Conservation (phyloP, 345 rosid species). For the Brassica rapa region DNA sequence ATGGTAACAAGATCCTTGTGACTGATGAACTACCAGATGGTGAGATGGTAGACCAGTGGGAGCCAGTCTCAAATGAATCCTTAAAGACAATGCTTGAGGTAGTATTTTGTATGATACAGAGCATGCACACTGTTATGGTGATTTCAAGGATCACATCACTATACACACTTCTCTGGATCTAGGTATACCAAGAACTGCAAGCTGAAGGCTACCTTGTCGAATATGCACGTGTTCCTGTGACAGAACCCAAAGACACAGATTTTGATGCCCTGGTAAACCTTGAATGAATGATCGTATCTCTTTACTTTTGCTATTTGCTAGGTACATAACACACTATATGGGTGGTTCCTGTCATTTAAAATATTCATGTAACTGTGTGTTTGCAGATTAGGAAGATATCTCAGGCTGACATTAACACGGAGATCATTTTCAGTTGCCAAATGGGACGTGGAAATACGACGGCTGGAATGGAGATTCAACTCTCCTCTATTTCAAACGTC, state of each 20-base stretch:
- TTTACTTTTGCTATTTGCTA: slow-evolving; percentile 19
- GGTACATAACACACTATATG: not conserved
- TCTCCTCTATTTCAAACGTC: slow-evolving; percentile 78
- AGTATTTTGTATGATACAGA: too few relatives aligned
- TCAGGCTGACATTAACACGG: slow-evolving; percentile 60
- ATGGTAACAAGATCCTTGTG: too few relatives aligned
- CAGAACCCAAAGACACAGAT: slow-evolving; percentile 87
- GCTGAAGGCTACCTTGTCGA: slow-evolving; percentile 74
- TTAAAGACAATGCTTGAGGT: too few relatives aligned
- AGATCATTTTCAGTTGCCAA: slow-evolving; percentile 89
- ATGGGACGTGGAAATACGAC: slow-evolving; percentile 98
- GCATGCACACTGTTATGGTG: too few relatives aligned
- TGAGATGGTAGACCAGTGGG: too few relatives aligned
- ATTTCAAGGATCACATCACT: not conserved
- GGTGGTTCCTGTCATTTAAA: not conserved
- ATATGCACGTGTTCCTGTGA: slow-evolving; percentile 90
- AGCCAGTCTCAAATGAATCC: too few relatives aligned
- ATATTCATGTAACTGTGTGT: not conserved
- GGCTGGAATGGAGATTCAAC: slow-evolving; percentile 95
- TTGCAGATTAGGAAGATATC: slow-evolving; percentile 85
- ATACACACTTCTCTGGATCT: slow-evolving; percentile 9
- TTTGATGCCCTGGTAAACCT: slow-evolving; percentile 77
- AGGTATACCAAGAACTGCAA: slow-evolving; percentile 86
- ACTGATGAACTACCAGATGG: too few relatives aligned
- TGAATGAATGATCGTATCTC: slow-evolving; percentile 12